Evolutionary conservation across 148 eudicot species (phyloP).

Genomic region (Pouteria glomerata): DNA sequence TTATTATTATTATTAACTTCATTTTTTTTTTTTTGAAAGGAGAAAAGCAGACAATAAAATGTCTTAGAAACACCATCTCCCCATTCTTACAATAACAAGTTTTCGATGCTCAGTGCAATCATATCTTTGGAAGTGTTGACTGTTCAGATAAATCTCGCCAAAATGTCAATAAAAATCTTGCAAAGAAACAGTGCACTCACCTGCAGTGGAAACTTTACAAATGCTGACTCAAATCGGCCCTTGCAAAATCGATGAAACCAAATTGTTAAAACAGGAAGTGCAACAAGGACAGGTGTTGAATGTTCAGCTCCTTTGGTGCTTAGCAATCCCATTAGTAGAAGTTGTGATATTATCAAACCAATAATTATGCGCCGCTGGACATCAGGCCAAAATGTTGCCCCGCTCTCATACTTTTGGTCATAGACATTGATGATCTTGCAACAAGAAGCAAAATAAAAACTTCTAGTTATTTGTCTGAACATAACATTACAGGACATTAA

Average conservation of each 20-base stretch:
- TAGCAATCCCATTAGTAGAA: constrained; percentile 68
- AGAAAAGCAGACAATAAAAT: not conserved
- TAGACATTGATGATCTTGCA: constrained; percentile 87
- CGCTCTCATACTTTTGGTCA: constrained; percentile 86
- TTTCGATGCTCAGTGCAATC: not conserved
- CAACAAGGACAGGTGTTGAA: constrained; percentile 57
- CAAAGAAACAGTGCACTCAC: constrained; percentile 24
- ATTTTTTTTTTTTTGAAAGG: too few relatives aligned
- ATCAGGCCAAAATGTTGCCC: constrained; percentile 92
- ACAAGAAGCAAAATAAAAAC: constrained; percentile 14
- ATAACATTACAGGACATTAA: not conserved
- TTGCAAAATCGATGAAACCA: constrained; percentile 86
- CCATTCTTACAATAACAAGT: not conserved
- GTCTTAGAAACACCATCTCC: not conserved
- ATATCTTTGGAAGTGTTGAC: not conserved
- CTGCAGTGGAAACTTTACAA: constrained; percentile 65
- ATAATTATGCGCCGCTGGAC: constrained; percentile 71
- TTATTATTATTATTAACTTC: too few relatives aligned
- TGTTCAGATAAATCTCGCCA: not conserved
- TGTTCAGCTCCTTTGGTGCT: constrained; percentile 49
- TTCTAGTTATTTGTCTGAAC: not conserved
- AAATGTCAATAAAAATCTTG: not conserved
- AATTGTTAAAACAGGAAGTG: constrained; percentile 73
- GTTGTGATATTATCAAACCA: constrained; percentile 69
- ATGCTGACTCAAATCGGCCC: constrained; percentile 86